Conservation (phyloP, 768 basidiomycete genomes). For the Rickenella mellea region DNA sequence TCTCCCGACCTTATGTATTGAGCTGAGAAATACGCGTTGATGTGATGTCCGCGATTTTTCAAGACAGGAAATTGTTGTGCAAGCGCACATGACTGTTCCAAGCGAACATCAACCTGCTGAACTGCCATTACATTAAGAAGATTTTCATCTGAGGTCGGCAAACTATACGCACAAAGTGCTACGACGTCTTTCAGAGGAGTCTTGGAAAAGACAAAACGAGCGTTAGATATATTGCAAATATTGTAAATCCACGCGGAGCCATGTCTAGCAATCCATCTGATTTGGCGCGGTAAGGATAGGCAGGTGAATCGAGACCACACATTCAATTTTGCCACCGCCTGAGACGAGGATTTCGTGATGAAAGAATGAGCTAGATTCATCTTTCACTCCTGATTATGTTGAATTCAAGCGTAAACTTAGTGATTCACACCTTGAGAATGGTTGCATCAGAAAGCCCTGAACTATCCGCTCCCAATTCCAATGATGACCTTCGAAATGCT, state of each 20-base stretch:
- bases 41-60: constrained; percentile 23
- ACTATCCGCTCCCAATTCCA: neutral
- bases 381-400: neutral
- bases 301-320: too few relatives aligned
- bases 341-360: neutral
- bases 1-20: constrained; percentile 73
- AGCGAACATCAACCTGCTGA: constrained; percentile 52
- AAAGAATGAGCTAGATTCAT: neutral
- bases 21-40: constrained; percentile 35
- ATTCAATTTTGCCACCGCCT: too few relatives aligned
- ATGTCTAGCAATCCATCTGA: neutral
- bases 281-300: constrained; percentile 15
- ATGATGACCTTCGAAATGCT: neutral
- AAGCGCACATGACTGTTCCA: constrained; percentile 36
- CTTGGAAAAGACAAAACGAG: constrained; percentile 21
- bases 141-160: neutral
- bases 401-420: constrained; percentile 41
- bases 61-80: constrained; percentile 32
- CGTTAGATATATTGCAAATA: constrained; percentile 2
- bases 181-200: constrained; percentile 33
- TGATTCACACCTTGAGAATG: constrained; percentile 25
- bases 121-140: constrained; percentile 23
- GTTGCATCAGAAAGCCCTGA: constrained; percentile 6
- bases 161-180: constrained; percentile 1
- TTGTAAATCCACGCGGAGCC: neutral